phyloP scores from a whole-genome alignment of 768 basidiomycete genomes.

The Collybiopsis confluens region DNA sequence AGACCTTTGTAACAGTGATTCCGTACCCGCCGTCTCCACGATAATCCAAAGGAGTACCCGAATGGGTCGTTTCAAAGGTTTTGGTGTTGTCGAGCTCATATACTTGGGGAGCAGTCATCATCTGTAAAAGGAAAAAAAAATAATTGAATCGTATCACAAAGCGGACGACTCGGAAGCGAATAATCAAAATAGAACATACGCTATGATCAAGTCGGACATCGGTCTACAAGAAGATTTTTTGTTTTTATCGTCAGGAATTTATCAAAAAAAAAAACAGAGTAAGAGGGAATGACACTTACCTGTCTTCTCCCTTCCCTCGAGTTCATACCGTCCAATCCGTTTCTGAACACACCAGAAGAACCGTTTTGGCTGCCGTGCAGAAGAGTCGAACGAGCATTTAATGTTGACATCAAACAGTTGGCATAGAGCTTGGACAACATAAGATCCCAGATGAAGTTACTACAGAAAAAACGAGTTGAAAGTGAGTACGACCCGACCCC shows the following conservation, averaged over 20 bases:
- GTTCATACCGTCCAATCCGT: neutral
- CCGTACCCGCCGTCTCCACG: neutral
- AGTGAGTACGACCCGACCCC: neutral
- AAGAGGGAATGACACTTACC: neutral
- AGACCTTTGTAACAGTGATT: neutral
- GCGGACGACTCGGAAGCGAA: too few relatives aligned
- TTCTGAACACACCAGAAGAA: neutral
- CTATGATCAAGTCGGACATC: too few relatives aligned
- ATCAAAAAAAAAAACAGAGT: too few relatives aligned
- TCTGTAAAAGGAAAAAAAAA: neutral
- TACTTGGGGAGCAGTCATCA: neutral
- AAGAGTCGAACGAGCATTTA: conserved; percentile 35
- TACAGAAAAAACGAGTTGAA: too few relatives aligned
- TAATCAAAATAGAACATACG: too few relatives aligned
- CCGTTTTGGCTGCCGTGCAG: neutral
- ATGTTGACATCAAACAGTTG: conserved; percentile 44
- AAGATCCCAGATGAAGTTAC: conserved; percentile 49
- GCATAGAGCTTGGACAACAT: conserved; percentile 44
- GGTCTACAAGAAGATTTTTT: too few relatives aligned
- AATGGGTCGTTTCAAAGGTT: neutral
- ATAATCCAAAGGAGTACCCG: neutral
- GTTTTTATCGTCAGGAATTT: too few relatives aligned
- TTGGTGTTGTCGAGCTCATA: neutral
- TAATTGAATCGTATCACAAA: too few relatives aligned
- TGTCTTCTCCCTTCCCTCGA: neutral